Percentiles rank a stretch among this genome's conserved stretches.
phyloP scores from a whole-genome alignment of 2,329 filamentous ascomycete species.

The Aureobasidium uvarum region DNA sequence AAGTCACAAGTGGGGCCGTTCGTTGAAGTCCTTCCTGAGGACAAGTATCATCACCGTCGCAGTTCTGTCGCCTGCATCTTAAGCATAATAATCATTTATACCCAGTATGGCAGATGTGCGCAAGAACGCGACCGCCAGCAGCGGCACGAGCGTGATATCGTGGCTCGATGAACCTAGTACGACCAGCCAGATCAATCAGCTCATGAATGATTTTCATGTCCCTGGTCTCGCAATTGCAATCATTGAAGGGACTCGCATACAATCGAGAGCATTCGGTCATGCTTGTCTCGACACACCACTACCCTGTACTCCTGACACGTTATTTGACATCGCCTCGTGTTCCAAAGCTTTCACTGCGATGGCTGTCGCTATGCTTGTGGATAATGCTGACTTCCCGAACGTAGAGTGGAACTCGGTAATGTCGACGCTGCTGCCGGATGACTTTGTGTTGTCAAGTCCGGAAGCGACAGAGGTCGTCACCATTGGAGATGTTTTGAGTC shows the following conservation, averaged over 20 bases:
- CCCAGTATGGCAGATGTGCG: background rate
- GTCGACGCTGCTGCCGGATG: slow-evolving; percentile 50
- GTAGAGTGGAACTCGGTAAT: slow-evolving; percentile 35
- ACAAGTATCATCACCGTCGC: background rate
- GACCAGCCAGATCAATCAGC: background rate
- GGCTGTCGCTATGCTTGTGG: slow-evolving; percentile 51
- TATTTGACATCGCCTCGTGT: slow-evolving; percentile 57
- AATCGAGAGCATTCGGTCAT: slow-evolving; percentile 37
- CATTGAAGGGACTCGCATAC: background rate
- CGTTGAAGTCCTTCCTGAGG: background rate
- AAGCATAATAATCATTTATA: too few species aligned
- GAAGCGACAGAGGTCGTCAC: slow-evolving; percentile 53
- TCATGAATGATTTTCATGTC: slow-evolving; percentile 1
- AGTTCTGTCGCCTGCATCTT: too few species aligned
- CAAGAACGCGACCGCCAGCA: background rate
- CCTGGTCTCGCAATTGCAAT: background rate
- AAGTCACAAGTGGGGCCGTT: background rate
- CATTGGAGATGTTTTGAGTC: slow-evolving; percentile 55
- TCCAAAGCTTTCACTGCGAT: slow-evolving; percentile 58
- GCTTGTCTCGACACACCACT: slow-evolving; percentile 39
- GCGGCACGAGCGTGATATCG: background rate
- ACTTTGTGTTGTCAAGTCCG: slow-evolving; percentile 52
- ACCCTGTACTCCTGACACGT: slow-evolving; percentile 48
- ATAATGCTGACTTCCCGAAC: slow-evolving; percentile 38
- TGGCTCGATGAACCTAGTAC: background rate